These are phyloP conservation scores for Phytopythium boreale DNA, from an alignment of 352 stramenopile genomes.

Conservation along the genomic window DNA sequence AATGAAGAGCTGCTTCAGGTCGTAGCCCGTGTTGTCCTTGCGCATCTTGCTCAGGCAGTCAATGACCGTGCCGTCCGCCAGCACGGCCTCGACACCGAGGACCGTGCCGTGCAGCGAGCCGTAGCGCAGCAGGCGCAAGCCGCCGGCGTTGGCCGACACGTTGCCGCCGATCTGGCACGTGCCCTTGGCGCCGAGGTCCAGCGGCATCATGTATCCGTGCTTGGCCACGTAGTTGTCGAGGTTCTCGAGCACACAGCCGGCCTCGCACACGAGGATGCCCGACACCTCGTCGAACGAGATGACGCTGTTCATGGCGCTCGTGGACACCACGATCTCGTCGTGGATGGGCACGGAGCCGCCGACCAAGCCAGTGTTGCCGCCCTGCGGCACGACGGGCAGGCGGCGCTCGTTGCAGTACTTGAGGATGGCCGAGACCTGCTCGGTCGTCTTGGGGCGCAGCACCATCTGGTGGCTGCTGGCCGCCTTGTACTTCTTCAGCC, in stretches of 20 bases:
- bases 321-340: conserved; percentile 94
- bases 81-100: conserved; percentile 94
- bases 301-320: conserved; percentile 91
- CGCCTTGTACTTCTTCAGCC: conserved; percentile 84
- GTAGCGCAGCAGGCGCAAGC: conserved; percentile 93
- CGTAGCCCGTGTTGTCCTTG: conserved; percentile 98
- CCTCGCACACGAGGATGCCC: conserved; percentile 81
- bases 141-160: conserved; percentile 94
- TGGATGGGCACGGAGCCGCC: conserved; percentile 89
- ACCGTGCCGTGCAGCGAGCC: conserved; percentile 93
- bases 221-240: conserved; percentile 89
- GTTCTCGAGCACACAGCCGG: conserved; percentile 93
- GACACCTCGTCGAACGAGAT: conserved; percentile 88
- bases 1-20: conserved; percentile 97
- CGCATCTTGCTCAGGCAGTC: conserved; percentile 91
- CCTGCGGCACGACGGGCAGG: conserved; percentile 93
- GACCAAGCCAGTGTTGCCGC: conserved; percentile 97
- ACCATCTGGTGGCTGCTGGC: conserved; percentile 64
- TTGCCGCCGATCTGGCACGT: conserved; percentile 98
- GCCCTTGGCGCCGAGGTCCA: conserved; percentile 97
- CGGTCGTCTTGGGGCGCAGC: conserved; percentile 84
- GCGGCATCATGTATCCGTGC: conserved; percentile 89
- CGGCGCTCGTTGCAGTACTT: conserved; percentile 89
- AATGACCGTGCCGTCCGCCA: conserved; percentile 89
- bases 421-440: conserved; percentile 88